Evolutionary conservation across 805 yeast species (phyloP).

Genomic region (Metschnikowia drakensbergensis): DNA sequence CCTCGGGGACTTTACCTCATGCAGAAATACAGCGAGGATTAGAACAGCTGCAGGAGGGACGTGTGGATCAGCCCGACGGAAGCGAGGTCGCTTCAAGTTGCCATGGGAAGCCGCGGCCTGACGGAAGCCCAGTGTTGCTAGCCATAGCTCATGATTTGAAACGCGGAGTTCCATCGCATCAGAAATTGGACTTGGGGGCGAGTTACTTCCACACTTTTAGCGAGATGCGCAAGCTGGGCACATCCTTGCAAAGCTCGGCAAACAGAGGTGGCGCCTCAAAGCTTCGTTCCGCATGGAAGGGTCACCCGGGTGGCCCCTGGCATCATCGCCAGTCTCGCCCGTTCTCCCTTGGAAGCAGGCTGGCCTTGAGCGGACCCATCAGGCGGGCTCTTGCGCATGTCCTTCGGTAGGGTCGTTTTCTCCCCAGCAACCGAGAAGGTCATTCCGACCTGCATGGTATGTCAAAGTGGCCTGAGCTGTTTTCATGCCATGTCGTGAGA

Average conservation of each 20-base stretch:
- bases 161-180: constrained; percentile 5
- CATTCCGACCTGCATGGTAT: neutral
- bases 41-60: neutral
- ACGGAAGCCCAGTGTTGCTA: neutral
- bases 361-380: neutral
- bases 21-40: neutral
- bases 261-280: neutral
- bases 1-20: neutral
- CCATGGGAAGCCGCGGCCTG: neutral
- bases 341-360: neutral
- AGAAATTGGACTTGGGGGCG: constrained; percentile 3
- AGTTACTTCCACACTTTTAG: neutral
- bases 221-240: neutral
- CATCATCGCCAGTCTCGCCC: neutral
- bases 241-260: neutral
- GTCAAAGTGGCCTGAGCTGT: constrained; percentile 2
- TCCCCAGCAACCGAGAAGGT: neutral
- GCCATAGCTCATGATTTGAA: constrained; percentile 2
- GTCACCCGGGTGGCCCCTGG: neutral
- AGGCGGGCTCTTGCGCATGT: neutral
- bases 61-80: neutral
- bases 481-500: neutral
- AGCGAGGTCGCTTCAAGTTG: constrained; percentile 1
- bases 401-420: neutral
- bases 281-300: neutral